phyloP scores from a whole-genome alignment of 176 grass and related monocot species.

The Elaeis guineensis region DNA sequence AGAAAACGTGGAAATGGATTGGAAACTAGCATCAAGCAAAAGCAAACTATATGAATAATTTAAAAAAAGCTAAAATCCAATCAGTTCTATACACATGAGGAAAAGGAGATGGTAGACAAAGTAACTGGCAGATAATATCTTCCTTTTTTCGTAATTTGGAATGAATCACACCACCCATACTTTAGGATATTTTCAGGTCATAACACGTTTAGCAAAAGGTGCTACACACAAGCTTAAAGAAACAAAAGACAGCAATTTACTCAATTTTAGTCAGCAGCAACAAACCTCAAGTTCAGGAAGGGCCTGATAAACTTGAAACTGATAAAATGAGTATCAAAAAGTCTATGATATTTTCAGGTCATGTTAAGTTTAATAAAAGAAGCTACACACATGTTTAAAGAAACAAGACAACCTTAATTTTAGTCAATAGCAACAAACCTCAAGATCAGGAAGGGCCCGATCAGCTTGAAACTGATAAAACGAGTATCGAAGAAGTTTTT shows the following conservation, averaged over 20 bases:
- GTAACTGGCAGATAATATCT: too few relatives aligned
- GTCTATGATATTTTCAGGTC: too few relatives aligned
- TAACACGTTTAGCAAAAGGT: too few relatives aligned
- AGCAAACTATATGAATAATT: not conserved
- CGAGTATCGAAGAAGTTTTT: conserved; percentile 85
- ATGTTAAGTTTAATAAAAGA: too few relatives aligned
- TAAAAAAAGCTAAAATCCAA: too few relatives aligned
- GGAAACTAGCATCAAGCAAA: not conserved
- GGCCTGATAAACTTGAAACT: not conserved
- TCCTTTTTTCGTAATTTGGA: too few relatives aligned
- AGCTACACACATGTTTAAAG: not conserved
- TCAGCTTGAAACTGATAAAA: conserved; percentile 98
- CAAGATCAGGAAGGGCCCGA: conserved; percentile 75
- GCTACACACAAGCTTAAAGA: not conserved
- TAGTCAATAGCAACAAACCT: conserved; percentile 39
- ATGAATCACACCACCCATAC: too few relatives aligned
- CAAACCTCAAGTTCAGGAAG: conserved; percentile 4
- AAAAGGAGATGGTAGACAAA: too few relatives aligned
- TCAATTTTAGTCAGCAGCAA: not conserved
- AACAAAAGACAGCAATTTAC: not conserved
- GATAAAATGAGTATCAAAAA: too few relatives aligned
- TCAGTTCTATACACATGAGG: too few relatives aligned
- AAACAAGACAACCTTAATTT: not conserved
- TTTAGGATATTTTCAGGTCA: too few relatives aligned
- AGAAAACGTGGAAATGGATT: conserved; percentile 5